Evolutionary conservation across 306 rosid genomes (phyloP).

Genomic region (Pyrus bretschneideri): DNA sequence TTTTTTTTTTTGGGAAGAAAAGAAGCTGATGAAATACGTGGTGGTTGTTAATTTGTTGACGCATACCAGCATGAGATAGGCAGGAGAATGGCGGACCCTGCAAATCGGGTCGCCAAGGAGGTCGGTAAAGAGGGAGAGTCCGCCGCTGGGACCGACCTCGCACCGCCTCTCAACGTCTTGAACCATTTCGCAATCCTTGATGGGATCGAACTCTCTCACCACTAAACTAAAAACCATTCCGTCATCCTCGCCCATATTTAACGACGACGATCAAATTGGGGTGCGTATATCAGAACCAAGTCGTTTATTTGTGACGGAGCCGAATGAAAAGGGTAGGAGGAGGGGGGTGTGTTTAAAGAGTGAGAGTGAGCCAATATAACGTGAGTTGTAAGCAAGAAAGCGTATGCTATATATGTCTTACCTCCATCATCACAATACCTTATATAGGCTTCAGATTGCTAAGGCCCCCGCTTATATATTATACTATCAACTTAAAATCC

Average conservation of each 20-base stretch:
- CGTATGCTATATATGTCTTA: not conserved
- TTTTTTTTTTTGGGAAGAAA: not conserved
- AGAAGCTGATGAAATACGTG: not conserved
- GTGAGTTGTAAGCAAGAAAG: conserved; percentile 34
- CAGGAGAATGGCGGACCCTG: conserved; percentile 95
- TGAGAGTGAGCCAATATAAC: conserved; percentile 14
- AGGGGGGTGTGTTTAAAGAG: conserved; percentile 27
- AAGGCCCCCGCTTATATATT: not conserved
- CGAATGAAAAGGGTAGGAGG: not conserved
- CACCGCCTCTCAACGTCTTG: conserved; percentile 76
- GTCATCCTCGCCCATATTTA: not conserved
- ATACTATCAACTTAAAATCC: not conserved
- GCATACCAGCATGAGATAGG: conserved; percentile 82
- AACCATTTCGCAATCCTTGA: conserved; percentile 40
- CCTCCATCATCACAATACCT: not conserved
- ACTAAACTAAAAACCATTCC: not conserved
- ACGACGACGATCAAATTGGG: not conserved
- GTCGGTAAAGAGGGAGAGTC: conserved; percentile 73
- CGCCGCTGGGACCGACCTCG: conserved; percentile 74
- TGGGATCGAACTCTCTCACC: conserved; percentile 49
- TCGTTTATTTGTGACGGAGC: not conserved
- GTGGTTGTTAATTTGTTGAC: not conserved
- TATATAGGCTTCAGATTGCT: not conserved
- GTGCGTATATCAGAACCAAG: not conserved
- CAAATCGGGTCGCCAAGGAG: conserved; percentile 89